Base-by-base conservation (phyloP, 192 early-diverging fungal genomes). In the Coemansia sp. region DNA sequence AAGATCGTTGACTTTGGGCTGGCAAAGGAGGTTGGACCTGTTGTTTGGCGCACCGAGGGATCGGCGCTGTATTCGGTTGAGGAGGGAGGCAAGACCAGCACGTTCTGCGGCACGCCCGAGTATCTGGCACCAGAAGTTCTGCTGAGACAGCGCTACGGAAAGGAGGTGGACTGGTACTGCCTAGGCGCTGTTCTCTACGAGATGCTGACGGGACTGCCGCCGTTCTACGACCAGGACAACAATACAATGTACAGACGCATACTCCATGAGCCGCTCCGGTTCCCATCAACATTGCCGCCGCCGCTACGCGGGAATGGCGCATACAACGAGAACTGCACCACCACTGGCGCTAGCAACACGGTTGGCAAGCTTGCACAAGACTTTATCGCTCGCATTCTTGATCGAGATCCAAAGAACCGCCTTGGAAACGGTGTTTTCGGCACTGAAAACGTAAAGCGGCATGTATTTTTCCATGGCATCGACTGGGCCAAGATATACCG, bases 1-100 rank as follows among this genome's bases (percentile, higher is more conserved):
- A 97, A 97, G 71, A 95, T 98, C 65, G 92, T 95, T 10, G 96
- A 98, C 79, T 98, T 97, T 85, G 96, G 96, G 9, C 81, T 97
- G 8, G 86, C 87, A 36, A 97, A 97, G 73, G 93, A 89, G 43
- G 87, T 89, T 42, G 77, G 77, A 0, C 77, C 77, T 4, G 69
- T 80, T n/a, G 77, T 68, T 41, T 80, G 73, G 97, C 84, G 97
- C 95, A 71, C 97, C 88, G 95, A 91, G 82, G 77, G 78, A 15
- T 75, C 78, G 4, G 63, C 78, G 11, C 57, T 81, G 59, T 70
- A 70, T 46, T 76, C 68, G 9, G 76, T 83, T 9, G 53, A 79
- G 15, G 81, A 73, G 49, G 85, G 82, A 8, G 83, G 79, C 50
- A 87, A 84, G 17, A 90, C 89, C 0, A 65, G 79, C 52, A 88